A percentile compares a stretch with the other conserved stretches of the same genome.
These are phyloP conservation scores for Brettanomyces naardenensis DNA, from an alignment of 805 yeast species.

Conservation along the genomic window DNA sequence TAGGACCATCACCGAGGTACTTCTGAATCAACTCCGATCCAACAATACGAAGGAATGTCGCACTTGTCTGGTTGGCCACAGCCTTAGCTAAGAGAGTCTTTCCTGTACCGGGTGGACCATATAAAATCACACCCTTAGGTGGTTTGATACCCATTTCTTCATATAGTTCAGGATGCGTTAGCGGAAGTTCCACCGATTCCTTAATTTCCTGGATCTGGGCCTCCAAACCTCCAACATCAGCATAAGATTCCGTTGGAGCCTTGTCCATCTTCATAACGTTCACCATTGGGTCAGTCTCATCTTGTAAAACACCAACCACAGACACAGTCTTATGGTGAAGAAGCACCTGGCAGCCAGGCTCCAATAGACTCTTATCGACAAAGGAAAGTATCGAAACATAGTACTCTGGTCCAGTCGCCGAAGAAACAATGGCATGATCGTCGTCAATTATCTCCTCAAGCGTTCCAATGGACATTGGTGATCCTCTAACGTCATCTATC, in stretches of 20 bases:
- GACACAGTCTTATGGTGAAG: constrained; percentile 94
- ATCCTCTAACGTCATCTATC: constrained; percentile 91
- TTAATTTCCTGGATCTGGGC: constrained; percentile 95
- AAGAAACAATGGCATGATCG: constrained; percentile 96
- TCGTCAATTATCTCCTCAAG: constrained; percentile 96
- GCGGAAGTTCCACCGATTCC: constrained; percentile 92
- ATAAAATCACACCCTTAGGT: constrained; percentile 94
- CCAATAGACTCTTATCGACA: constrained; percentile 91
- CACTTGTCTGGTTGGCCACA: constrained; percentile 96
- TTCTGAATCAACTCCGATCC: constrained; percentile 97
- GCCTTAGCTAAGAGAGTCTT: constrained; percentile 94
- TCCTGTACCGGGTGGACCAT: constrained; percentile 98
- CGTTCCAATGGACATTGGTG: constrained; percentile 94
- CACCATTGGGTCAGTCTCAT: constrained; percentile 97
- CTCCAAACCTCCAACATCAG: constrained; percentile 96
- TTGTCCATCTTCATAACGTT: constrained; percentile 96
- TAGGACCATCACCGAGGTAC: constrained; percentile 96
- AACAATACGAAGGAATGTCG: constrained; percentile 91
- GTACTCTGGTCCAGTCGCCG: constrained; percentile 94
- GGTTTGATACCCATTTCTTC: constrained; percentile 99
- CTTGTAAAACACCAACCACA: constrained; percentile 96
- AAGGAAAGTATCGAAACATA: constrained; percentile 93
- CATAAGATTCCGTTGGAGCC: constrained; percentile 93
- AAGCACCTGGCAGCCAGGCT: constrained; percentile 94
- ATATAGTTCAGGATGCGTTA: constrained; percentile 93